Base-by-base conservation (phyloP, 352 stramenopile genomes). In the Pythium aquatile region DNA sequence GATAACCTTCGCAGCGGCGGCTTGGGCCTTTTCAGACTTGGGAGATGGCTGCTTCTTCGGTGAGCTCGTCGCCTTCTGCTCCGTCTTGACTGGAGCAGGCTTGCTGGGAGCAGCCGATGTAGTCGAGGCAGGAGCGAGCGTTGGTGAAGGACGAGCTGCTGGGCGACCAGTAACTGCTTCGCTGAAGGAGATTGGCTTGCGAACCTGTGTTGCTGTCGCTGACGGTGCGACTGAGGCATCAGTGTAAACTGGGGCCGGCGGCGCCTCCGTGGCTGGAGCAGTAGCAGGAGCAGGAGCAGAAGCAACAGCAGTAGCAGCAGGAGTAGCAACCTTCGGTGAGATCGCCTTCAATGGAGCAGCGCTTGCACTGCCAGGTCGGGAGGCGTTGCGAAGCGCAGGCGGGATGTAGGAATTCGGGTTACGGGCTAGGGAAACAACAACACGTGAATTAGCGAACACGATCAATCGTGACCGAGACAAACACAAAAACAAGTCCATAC, bases 111-210 rank as follows among this genome's bases (percentile, higher is more conserved):
- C 46, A 9, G 40, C 10, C 32, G 51, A 28, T 8, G 63, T 55
- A 29, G 62, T 8, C 30, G 53, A 30, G 26, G 40, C 53, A 20
- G 49, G 28, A 56, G 32, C 58, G 14, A 63, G 13, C 4, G 56
- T 55, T 2, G 35, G 32, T 14, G 51, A 59, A 2, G 63, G 49
- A 20, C 58, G 29, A 49, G 66, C 39, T 11, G 70, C 56, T 20
- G 71, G 55, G 39, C 79, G 72, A 9, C 83, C 83, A 16, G 70
- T 86, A 10, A 91, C 79, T 0, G 81, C 79, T 61, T 91, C 83
- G 26, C 83, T 91, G 33, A 91, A 91, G 0, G 83, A 90, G 14
- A 89, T 72, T 9, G 83, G 80, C 61, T 88, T 90, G 37, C 67
- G 58, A n/a, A 63, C 44, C 61, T 66, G 39, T 20, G 57, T 33